phyloP scores from a whole-genome alignment of 768 basidiomycete genomes.

The Boletus patriciae region DNA sequence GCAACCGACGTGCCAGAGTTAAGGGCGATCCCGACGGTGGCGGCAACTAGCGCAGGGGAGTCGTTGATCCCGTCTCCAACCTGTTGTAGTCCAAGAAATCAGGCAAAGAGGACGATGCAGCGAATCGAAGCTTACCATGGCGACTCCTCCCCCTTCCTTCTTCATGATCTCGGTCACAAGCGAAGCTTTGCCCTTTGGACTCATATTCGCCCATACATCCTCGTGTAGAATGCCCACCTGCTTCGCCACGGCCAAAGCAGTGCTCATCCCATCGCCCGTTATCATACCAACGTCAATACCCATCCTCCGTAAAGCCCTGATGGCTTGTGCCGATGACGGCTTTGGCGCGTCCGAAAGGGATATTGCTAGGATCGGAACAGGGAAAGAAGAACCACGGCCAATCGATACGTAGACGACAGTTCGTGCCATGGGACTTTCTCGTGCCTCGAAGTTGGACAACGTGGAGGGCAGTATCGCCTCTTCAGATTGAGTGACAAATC shows the following conservation, averaged over 20 bases:
- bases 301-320: slow-evolving; percentile 79
- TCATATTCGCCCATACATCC: slow-evolving; percentile 89
- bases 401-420: slow-evolving; percentile 89
- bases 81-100: slow-evolving; percentile 37
- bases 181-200: slow-evolving; percentile 92
- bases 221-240: slow-evolving; percentile 85
- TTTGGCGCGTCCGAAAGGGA: slow-evolving; percentile 89
- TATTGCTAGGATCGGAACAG: slow-evolving; percentile 71
- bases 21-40: slow-evolving; percentile 94
- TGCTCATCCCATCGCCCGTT: slow-evolving; percentile 88
- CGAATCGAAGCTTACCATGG: slow-evolving; percentile 66
- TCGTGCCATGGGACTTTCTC: slow-evolving; percentile 71
- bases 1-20: slow-evolving; percentile 97
- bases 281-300: slow-evolving; percentile 92
- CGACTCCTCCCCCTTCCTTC: slow-evolving; percentile 73
- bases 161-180: slow-evolving; percentile 80
- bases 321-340: slow-evolving; percentile 78
- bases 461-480: slow-evolving; percentile 55
- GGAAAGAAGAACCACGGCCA: slow-evolving; percentile 34
- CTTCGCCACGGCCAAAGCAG: slow-evolving; percentile 84
- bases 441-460: slow-evolving; percentile 62
- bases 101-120: background rate
- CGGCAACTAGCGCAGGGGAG: slow-evolving; percentile 93
- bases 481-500: slow-evolving; percentile 62
- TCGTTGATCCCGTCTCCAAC: slow-evolving; percentile 99